Evolutionary conservation across 257 asterid genomes (phyloP), one percentile per base, ranked within the genome.

Genomic region (Forsythia viridissima): DNA sequence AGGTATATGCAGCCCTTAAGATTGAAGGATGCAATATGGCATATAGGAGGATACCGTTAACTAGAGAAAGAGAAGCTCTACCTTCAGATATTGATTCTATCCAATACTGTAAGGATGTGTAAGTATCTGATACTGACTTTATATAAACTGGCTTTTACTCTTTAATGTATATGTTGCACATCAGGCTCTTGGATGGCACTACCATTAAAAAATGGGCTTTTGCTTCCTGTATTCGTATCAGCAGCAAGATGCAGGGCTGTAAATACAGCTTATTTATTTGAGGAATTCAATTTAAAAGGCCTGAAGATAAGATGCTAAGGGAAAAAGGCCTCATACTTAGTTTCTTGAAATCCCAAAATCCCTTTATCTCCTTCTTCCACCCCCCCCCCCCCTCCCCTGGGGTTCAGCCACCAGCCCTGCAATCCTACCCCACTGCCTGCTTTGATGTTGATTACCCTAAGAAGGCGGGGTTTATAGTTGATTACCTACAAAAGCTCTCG

Each of bases 1-100:
- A 94, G 88, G 92, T 94, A 72, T 94, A 93, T 87, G 87, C 87
- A 77, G 89, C 90, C 76, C 89, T 94, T 88, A 82, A 81, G 84
- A 66, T 78, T 75, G 96, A 90, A 76, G 95, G 98, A 34, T 86
- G 86, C 85, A 87, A 85, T 82, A 82, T 93, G 75, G 83, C 82
- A 77, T 94, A 90, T 83, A 82, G 84, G 87, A 94, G 99, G 94
- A 94, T 88, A 86, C 99, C 99, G 11, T 87, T 94, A 83, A 93
- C 99, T 2, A 90, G 99, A 83, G 99, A 93, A 87, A 92, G 98
- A 86, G 99, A 94, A 78, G 97, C 99, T 57, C 88, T 94, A 77
- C 89, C 97, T 83, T 89, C 93, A 76, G 99, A 94, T 83, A 88
- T 94, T 79, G 99, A 94, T 86, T 92, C 98, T 73, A 94, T 94